Percentiles rank a stretch among this genome's conserved stretches.
These are phyloP conservation scores for Geosmithia putterillii DNA, from an alignment of 2,329 filamentous ascomycete genomes.

Conservation along the genomic window DNA sequence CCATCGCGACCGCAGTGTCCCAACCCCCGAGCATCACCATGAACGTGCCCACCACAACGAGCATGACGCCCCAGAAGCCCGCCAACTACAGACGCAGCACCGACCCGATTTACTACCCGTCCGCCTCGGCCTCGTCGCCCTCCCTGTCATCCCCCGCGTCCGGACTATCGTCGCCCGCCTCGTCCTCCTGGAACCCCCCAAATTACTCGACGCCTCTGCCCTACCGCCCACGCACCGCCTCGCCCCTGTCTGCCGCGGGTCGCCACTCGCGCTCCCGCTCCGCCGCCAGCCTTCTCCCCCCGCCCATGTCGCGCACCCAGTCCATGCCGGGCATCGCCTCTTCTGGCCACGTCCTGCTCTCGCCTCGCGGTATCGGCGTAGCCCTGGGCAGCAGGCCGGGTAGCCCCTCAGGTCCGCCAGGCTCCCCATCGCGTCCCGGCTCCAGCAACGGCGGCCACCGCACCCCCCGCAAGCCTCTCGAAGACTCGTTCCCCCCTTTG, in stretches of 20 bases:
- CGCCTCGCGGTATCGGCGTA: conserved; percentile 17
- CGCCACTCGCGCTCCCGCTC: conserved; percentile 46
- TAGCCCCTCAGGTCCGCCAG: conserved; percentile 42
- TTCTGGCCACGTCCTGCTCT: conserved; percentile 43
- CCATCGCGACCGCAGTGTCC: conserved; percentile 9
- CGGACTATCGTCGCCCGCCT: conserved; percentile 40
- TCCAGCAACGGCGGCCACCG: too few relatives aligned
- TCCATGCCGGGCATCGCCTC: conserved; percentile 49
- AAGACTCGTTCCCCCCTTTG: conserved; percentile 46
- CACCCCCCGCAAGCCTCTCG: conserved; percentile 41
- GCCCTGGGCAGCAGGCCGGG: conserved; percentile 23
- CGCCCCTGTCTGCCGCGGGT: conserved; percentile 40
- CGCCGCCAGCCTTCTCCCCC: conserved; percentile 36
- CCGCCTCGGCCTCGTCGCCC: conserved; percentile 31
- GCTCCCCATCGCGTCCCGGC: conserved; percentile 19
- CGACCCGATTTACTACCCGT: conserved; percentile 41
- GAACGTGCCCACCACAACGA: conserved; percentile 11
- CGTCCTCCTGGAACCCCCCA: conserved; percentile 30
- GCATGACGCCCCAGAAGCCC: conserved; percentile 27
- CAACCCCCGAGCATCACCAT: conserved; percentile 26
- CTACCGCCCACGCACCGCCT: conserved; percentile 50
- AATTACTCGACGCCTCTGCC: conserved; percentile 14
- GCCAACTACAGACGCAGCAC: conserved; percentile 43
- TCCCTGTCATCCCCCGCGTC: conserved; percentile 30
- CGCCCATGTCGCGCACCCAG: conserved; percentile 47